A percentile compares a stretch with the other conserved stretches of the same genome.
Conservation (phyloP, 2,329 filamentous ascomycete genomes). For the Volutella citrinella region DNA sequence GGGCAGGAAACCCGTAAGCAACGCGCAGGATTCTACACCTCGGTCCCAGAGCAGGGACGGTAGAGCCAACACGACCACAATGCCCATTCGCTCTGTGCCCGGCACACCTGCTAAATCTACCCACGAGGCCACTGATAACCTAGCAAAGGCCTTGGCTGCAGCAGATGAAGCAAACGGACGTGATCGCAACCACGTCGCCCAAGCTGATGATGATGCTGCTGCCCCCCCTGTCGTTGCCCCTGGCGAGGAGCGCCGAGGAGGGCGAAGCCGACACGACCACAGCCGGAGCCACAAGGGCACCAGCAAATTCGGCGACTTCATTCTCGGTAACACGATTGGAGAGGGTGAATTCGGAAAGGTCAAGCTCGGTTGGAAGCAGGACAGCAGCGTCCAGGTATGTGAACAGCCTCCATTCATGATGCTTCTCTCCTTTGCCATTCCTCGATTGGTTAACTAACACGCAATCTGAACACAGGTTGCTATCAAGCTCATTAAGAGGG, state of each 20-base stretch:
- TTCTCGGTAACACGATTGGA: slow-evolving; percentile 90
- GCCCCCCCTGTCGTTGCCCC: slow-evolving; percentile 41
- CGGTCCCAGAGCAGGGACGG: slow-evolving; percentile 39
- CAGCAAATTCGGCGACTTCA: slow-evolving; percentile 92
- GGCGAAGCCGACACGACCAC: slow-evolving; percentile 60
- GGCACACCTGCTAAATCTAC: slow-evolving; percentile 53
- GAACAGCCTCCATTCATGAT: slow-evolving; percentile 14
- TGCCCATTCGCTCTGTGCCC: slow-evolving; percentile 45
- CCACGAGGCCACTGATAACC: slow-evolving; percentile 74
- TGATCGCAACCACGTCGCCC: slow-evolving; percentile 23
- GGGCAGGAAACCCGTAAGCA: slow-evolving; percentile 26
- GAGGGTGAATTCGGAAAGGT: slow-evolving; percentile 99
- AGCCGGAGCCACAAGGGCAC: slow-evolving; percentile 55
- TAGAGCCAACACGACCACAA: slow-evolving; percentile 33
- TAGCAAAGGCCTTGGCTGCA: slow-evolving; percentile 65
- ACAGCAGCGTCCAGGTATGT: slow-evolving; percentile 76
- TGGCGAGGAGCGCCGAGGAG: slow-evolving; percentile 46
- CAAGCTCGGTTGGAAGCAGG: slow-evolving; percentile 96
- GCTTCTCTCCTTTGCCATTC: no score
- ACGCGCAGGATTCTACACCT: slow-evolving; percentile 37
- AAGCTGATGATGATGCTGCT: slow-evolving; percentile 40
- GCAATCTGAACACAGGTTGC: slow-evolving; percentile 71
- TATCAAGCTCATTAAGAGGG: slow-evolving; percentile 95
- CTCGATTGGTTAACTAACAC: not conserved
- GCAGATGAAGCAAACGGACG: slow-evolving; percentile 30